phyloP scores from a whole-genome alignment of 2,329 filamentous ascomycete genomes.

The Trichoderma koningiopsis region DNA sequence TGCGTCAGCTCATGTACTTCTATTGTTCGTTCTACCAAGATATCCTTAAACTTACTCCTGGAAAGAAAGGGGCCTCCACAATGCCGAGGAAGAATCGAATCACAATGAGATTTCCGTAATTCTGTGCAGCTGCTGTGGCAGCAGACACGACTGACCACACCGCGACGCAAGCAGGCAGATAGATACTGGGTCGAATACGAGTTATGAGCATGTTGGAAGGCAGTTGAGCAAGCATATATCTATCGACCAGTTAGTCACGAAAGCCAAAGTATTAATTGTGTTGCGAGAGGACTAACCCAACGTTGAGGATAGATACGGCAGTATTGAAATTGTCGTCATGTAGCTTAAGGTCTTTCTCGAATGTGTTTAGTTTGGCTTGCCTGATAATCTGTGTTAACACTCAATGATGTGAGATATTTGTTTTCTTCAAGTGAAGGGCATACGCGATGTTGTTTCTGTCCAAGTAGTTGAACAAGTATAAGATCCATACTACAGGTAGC shows the following conservation, averaged over 20 bases:
- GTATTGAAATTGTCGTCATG: constrained; percentile 29
- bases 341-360: constrained; percentile 5
- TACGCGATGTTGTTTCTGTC: constrained; percentile 50
- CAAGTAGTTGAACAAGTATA: constrained; percentile 50
- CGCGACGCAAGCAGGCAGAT: constrained; percentile 39
- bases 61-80: constrained; percentile 55
- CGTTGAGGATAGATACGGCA: constrained; percentile 39
- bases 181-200: constrained; percentile 44
- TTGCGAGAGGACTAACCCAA: constrained; percentile 39
- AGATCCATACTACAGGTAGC: constrained; percentile 47
- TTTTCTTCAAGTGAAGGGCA: constrained; percentile 28
- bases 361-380: constrained; percentile 7
- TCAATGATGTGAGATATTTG: neutral
- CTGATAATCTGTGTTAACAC: neutral
- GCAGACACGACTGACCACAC: constrained; percentile 45
- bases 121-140: constrained; percentile 49
- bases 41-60: constrained; percentile 35
- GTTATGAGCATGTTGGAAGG: constrained; percentile 50
- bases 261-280: accelerated
- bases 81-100: constrained; percentile 49
- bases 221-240: constrained; percentile 46
- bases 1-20: neutral
- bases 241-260: neutral
- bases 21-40: too few species aligned
- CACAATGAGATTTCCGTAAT: constrained; percentile 52